Conservation (phyloP, 768 basidiomycete genomes). For the Suillus luteus region DNA sequence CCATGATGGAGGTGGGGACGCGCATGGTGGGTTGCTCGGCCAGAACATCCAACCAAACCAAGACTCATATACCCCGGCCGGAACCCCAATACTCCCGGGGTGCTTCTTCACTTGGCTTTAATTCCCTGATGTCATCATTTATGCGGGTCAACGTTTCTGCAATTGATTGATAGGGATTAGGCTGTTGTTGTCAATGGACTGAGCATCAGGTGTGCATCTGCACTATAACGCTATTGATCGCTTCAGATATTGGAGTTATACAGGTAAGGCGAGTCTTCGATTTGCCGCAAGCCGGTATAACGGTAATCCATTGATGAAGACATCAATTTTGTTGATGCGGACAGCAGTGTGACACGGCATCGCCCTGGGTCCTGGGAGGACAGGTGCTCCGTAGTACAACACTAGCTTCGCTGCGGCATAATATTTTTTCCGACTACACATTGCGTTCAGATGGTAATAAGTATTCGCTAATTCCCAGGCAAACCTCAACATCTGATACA, state of each 20-base stretch:
- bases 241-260: not conserved
- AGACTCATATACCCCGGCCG: not conserved
- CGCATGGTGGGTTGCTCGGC: not conserved
- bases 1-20: slow-evolving; percentile 4
- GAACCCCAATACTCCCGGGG: not conserved
- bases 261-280: not conserved
- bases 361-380: not conserved
- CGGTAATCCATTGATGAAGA: not conserved
- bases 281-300: not conserved
- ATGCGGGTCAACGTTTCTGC: not conserved
- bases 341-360: not conserved
- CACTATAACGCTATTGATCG: not conserved
- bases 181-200: not conserved
- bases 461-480: not conserved
- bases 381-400: not conserved
- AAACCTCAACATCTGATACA: not conserved
- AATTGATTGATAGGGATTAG: not conserved
- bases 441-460: not conserved
- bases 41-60: not conserved
- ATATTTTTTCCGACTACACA: not conserved
- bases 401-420: not conserved
- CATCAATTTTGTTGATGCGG: not conserved
- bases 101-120: slow-evolving; percentile 1
- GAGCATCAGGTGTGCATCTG: not conserved
- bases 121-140: not conserved